Evolutionary conservation across 2,329 filamentous ascomycete genomes (phyloP).

Genomic region (Fusarium odoratissimum): DNA sequence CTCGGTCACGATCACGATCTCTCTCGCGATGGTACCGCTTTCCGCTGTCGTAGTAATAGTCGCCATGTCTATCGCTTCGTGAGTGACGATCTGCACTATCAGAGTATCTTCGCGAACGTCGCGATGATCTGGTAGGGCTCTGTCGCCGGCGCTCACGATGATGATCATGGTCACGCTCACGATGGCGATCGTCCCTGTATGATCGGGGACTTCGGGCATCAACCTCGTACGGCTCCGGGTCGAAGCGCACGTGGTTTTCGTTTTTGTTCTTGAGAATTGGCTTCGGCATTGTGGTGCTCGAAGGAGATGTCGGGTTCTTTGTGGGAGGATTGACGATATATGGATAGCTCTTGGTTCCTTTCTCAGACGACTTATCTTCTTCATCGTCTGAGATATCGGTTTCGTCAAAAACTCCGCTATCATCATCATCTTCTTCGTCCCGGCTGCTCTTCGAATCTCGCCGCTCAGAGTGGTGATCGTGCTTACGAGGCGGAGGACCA

Average conservation of each 20-base stretch:
- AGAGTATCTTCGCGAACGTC: conserved; percentile 45
- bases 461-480: conserved; percentile 31
- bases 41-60: conserved; percentile 50
- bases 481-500: conserved; percentile 11
- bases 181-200: conserved; percentile 50
- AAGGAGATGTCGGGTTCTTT: conserved; percentile 50
- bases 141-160: conserved; percentile 39
- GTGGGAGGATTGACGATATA: conserved; percentile 53
- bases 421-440: conserved; percentile 49
- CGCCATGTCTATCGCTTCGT: conserved; percentile 48
- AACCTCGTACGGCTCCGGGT: conserved; percentile 61
- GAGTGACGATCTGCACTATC: conserved; percentile 42
- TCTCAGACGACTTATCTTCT: conserved; percentile 48
- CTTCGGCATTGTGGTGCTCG: conserved; percentile 59
- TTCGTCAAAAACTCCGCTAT: conserved; percentile 47
- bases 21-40: conserved; percentile 53
- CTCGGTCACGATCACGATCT: conserved; percentile 50
- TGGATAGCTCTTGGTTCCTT: conserved; percentile 50
- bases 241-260: conserved; percentile 66
- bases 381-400: conserved; percentile 50
- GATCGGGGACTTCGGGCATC: conserved; percentile 46
- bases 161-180: conserved; percentile 44
- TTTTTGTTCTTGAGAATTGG: conserved; percentile 72
- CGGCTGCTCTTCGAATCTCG: conserved; percentile 51
- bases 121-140: conserved; percentile 30